Base-by-base conservation (phyloP, 805 yeast genomes). In the Schwanniomyces sp. region DNA sequence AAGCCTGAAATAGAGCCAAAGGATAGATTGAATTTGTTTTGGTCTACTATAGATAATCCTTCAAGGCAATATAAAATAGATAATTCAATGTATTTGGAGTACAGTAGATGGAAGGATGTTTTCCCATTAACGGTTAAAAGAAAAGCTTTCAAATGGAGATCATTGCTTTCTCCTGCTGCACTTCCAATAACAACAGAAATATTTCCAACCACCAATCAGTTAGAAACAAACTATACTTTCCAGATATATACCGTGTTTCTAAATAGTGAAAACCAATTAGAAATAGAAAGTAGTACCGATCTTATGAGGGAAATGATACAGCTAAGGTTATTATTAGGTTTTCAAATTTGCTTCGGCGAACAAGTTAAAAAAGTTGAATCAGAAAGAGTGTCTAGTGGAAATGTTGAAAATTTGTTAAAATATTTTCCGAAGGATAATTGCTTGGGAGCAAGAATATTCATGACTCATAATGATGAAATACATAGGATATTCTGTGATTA, bases 101-200 rank as follows among this genome's bases (percentile, higher is more conserved):
- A 81, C 40, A 92, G 96, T 5, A 79, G 96, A 48, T 94, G 99
- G 99, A 84, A 84, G 47, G 90, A 87, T 65, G 96, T 91, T 1
- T 89, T 89, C 56, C 96, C 98, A 0, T 78, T 79, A 11, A 79
- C 80, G 38, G 82, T 85, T 12, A 81, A 78, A 45, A 73, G 88
- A 45, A 80, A 81, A 55, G 72, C 84, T 12, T 85, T 91, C 43
- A 91, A 91, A 60, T 94, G 99, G 99, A 80, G 89, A 45, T 91
- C 98, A 0, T 75, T 95, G 45, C 85, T 91, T 11, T 82, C 97
- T 0, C 99, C 99, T 0, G 97, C 98, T 0, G 86, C 96, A 6
- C 71, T 94, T 24, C 99, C 99, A 0, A 71, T 88, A 0, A 83
- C 90, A 2, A 83, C 95, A 0, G 81, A 86, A 1, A 75, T 85